A percentile compares a stretch with the other conserved stretches of the same genome.
Conservation (phyloP, 805 yeast genomes). For the Naumovozyma dairenensis region DNA sequence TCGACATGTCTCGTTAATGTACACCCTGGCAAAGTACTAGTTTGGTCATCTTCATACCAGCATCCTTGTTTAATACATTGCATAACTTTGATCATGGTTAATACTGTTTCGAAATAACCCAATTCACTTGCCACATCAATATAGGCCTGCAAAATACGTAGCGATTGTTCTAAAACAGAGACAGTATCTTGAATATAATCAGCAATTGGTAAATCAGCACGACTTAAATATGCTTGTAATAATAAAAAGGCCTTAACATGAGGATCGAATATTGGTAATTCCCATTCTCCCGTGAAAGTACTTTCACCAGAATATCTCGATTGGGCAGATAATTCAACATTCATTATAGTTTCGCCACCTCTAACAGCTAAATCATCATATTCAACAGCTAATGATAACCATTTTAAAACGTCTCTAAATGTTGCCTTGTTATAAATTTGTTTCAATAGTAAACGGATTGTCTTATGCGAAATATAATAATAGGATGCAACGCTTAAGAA, state of each 20-base stretch:
- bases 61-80: constrained; percentile 80
- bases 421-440: constrained; percentile 34
- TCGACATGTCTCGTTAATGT: constrained; percentile 26
- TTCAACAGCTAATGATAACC: constrained; percentile 52
- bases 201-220: constrained; percentile 81
- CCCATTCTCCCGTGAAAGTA: constrained; percentile 49
- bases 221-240: constrained; percentile 73
- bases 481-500: constrained; percentile 79
- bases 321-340: constrained; percentile 69
- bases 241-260: constrained; percentile 67
- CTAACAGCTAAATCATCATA: constrained; percentile 83
- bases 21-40: constrained; percentile 34
- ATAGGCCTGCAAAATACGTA: constrained; percentile 88
- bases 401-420: constrained; percentile 38
- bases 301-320: constrained; percentile 55
- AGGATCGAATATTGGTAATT: constrained; percentile 74
- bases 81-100: constrained; percentile 59
- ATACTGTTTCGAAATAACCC: constrained; percentile 57
- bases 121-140: constrained; percentile 83
- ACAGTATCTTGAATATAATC: constrained; percentile 92
- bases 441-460: constrained; percentile 59
- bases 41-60: constrained; percentile 76
- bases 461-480: constrained; percentile 86
- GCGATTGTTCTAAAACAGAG: constrained; percentile 84
- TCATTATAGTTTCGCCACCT: constrained; percentile 84